Evolutionary conservation across 176 grass and related monocot genomes (phyloP).

Genomic region (Canna indica): DNA sequence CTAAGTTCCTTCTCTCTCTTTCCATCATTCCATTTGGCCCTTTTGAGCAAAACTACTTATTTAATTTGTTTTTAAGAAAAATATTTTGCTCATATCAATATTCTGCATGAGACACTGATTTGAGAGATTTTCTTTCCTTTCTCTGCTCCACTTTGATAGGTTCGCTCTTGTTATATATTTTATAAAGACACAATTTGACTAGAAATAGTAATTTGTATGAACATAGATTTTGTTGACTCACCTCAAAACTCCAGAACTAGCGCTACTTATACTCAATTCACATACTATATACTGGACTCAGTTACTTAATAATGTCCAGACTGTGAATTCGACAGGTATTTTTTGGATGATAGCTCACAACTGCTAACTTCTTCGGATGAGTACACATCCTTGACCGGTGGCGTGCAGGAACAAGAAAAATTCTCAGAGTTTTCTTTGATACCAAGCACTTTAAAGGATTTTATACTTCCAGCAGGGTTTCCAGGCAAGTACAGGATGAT

Average conservation of each 20-base stretch:
- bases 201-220: neutral
- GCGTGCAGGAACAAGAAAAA: conserved; percentile 15
- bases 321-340: conserved; percentile 37
- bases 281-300: neutral
- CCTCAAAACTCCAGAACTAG: neutral
- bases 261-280: neutral
- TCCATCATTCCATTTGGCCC: neutral
- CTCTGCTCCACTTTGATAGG: neutral
- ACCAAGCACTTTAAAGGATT: conserved; percentile 42
- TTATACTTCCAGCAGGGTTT: conserved; percentile 71
- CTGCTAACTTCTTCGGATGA: conserved; percentile 35
- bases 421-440: conserved; percentile 20
- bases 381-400: conserved; percentile 11
- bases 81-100: neutral
- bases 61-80: neutral
- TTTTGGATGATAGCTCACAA: conserved; percentile 33
- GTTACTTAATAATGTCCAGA: conserved; percentile 1
- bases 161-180: neutral
- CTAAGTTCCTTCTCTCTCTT: neutral
- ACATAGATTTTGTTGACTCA: neutral
- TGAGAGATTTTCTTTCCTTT: neutral
- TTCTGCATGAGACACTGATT: neutral
- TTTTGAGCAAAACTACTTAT: neutral
- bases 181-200: neutral
- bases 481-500: conserved; percentile 40